Conservation (phyloP, 129 eudicot genomes). For the Helianthus tuberosus region DNA sequence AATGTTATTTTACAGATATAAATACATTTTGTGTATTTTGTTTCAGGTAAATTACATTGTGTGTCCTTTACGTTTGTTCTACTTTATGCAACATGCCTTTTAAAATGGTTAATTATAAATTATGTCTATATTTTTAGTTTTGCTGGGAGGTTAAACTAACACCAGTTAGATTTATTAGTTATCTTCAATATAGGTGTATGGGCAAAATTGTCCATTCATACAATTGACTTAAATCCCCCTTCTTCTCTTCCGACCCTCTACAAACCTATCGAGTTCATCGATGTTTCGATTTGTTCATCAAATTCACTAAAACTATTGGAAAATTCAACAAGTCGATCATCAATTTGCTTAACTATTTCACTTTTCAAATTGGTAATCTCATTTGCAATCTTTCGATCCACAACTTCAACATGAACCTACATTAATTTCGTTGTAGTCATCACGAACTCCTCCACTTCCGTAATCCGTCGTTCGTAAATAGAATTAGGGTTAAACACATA, state of each 20-base stretch:
- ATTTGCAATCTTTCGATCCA: slow-evolving; percentile 63
- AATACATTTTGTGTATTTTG: no score
- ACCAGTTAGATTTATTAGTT: no score
- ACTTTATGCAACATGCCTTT: no score
- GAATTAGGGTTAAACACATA: slow-evolving; percentile 19
- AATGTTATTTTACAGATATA: no score
- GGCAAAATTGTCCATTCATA: no score
- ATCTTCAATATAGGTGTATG: no score
- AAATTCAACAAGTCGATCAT: slow-evolving; percentile 36
- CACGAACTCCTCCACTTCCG: slow-evolving; percentile 63
- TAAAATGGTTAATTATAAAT: no score
- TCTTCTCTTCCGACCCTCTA: slow-evolving; percentile 54
- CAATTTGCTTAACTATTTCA: slow-evolving; percentile 59
- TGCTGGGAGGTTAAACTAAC: no score
- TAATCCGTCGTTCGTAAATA: slow-evolving; percentile 67
- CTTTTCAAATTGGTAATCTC: slow-evolving; percentile 47
- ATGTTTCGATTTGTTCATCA: slow-evolving; percentile 38
- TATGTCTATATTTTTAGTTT: no score
- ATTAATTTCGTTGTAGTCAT: slow-evolving; percentile 60
- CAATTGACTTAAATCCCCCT: slow-evolving; percentile 9
- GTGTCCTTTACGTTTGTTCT: no score
- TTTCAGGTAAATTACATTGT: no score
- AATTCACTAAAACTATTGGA: slow-evolving; percentile 34
- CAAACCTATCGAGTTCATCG: slow-evolving; percentile 56
- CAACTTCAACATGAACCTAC: slow-evolving; percentile 79